Conservation (phyloP, 495 filamentous ascomycete species). For the Podospora comata region DNA sequence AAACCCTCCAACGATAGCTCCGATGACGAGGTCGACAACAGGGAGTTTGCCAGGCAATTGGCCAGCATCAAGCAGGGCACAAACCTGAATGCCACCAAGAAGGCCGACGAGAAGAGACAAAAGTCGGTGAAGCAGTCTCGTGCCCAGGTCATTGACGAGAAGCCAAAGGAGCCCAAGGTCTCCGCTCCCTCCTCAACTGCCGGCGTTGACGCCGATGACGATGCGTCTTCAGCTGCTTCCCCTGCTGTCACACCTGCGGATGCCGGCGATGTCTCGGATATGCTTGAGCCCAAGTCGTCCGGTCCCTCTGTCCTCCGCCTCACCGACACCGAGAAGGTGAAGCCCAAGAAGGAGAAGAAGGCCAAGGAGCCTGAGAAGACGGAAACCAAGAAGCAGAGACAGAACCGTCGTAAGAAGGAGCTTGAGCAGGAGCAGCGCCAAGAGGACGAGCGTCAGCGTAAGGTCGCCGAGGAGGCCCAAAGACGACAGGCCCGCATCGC, state of each 20-base stretch:
- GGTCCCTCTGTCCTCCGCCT: slow-evolving; percentile 75
- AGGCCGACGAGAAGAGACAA: slow-evolving; percentile 58
- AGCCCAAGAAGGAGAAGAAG: slow-evolving; percentile 61
- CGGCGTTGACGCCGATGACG: slow-evolving; percentile 78
- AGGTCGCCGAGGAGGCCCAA: slow-evolving; percentile 71
- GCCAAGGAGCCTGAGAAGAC: slow-evolving; percentile 49
- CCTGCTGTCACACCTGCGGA: slow-evolving; percentile 54
- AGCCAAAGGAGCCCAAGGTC: slow-evolving; percentile 28
- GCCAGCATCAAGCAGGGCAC: slow-evolving; percentile 63
- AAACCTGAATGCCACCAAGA: slow-evolving; percentile 53
- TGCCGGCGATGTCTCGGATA: slow-evolving; percentile 69
- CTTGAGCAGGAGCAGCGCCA: slow-evolving; percentile 66
- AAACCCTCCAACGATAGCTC: slow-evolving; percentile 38
- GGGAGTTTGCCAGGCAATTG: slow-evolving; percentile 71
- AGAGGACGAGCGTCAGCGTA: slow-evolving; percentile 69
- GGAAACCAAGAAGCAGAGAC: slow-evolving; percentile 88
- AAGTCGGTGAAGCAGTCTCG: slow-evolving; percentile 56
- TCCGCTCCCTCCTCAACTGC: slow-evolving; percentile 68
- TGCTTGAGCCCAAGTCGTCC: slow-evolving; percentile 70
- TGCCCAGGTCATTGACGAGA: slow-evolving; percentile 41
- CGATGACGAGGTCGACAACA: slow-evolving; percentile 60
- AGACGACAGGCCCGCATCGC: slow-evolving; percentile 72
- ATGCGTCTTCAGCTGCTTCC: slow-evolving; percentile 64
- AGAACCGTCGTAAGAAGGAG: slow-evolving; percentile 79
- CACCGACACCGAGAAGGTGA: slow-evolving; percentile 60